A percentile compares a stretch with the other conserved stretches of the same genome.
Evolutionary conservation across 371 early-diverging fungal genomes (phyloP).

Genomic region (Rhizopus delemar): DNA sequence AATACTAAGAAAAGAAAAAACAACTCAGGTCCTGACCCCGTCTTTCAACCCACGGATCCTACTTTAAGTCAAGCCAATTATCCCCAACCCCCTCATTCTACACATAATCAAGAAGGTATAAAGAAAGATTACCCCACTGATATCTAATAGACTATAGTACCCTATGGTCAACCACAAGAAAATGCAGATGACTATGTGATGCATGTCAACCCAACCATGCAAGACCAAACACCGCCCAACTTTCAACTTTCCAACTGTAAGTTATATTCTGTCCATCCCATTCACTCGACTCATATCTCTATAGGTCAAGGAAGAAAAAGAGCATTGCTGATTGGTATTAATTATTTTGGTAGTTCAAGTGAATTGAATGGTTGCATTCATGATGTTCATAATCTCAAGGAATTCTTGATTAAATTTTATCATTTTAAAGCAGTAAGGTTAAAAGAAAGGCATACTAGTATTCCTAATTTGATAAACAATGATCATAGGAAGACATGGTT

Average conservation of each 20-base stretch:
- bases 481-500: conserved; percentile 61
- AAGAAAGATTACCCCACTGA: background rate
- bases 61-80: conserved; percentile 28
- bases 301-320: conserved; percentile 62
- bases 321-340: conserved; percentile 91
- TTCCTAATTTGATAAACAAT: too few relatives aligned
- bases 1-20: background rate
- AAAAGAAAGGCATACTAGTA: too few relatives aligned
- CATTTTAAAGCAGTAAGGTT: conserved; percentile 53
- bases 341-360: conserved; percentile 73
- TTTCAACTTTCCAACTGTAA: conserved; percentile 72
- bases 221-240: conserved; percentile 33
- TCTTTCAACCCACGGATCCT: conserved; percentile 24
- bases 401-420: conserved; percentile 68
- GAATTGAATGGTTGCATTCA: conserved; percentile 86
- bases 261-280: conserved; percentile 33
- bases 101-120: conserved; percentile 1
- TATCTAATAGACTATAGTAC: conserved; percentile 8
- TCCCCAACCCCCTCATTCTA: conserved; percentile 19
- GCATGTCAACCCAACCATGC: conserved; percentile 38
- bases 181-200: conserved; percentile 22
- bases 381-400: conserved; percentile 85
- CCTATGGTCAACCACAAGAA: conserved; percentile 22
- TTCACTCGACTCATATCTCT: conserved; percentile 1
- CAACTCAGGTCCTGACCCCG: conserved; percentile 18